Base-by-base conservation (phyloP, 2,329 filamentous ascomycete genomes). In the Nothophoma quercina region DNA sequence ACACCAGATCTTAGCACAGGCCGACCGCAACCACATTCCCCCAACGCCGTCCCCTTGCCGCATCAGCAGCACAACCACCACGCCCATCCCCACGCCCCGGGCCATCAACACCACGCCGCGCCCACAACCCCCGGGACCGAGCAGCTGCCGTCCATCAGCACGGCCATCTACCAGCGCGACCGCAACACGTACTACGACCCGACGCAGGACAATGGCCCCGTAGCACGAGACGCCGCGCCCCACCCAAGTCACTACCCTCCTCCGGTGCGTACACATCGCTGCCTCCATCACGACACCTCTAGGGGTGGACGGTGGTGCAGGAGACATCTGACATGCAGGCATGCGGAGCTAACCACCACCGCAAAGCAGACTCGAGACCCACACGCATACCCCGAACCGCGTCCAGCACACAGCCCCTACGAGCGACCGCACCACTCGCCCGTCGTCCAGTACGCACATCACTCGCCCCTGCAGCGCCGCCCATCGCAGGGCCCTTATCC, bases 101-200 rank as follows among this genome's bases (percentile, higher is more conserved):
- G 55, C 52, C 58, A 59, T 22, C 51, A 39, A 5, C 45, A 44
- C 55, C 68, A 59, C 34, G 63, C 49, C 52, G 30, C 72, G 44
- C 77, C 77, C 30, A 51, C 68, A 34, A 72, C 74, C 32, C 72
- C 75, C 12, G 67, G 58, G 22, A 56, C 73, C 46, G 64, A 72
- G 58, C 73, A 73, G 56, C 70, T 77, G 36, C 76, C 74, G 55
- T 68, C 74, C 59, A 71, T 76, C 63, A 68, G 62, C 65, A 69
- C 72, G 50, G 71, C 71, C 64, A 56, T 73, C 32, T 73, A 75
- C 59, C 45, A 63, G 46, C 75, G 76, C 66, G 75, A 77, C 56
- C 69, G 67, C 55, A 65, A 73, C n/a, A 63, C 70, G 15, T 81
- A 80, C 71, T 81, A 81, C 71, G 79, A 81, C 64, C 79, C 78